Conservation (phyloP, 1,139 yeast genomes). For the Pichia terricola region DNA sequence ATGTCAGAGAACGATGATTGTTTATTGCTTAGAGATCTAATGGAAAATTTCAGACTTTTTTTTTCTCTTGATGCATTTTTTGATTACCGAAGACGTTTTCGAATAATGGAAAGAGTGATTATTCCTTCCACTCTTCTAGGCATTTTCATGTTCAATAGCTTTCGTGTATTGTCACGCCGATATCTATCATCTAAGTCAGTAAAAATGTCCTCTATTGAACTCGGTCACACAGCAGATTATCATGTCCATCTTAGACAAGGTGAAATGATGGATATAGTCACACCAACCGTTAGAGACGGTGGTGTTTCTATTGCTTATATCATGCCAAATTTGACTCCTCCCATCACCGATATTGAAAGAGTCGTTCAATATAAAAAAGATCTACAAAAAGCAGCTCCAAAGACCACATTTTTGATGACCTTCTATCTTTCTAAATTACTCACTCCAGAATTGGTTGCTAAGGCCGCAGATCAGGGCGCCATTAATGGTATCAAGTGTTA, state of each 20-base stretch:
- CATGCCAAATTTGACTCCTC: constrained; percentile 96
- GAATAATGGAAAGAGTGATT: too few relatives aligned
- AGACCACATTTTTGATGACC: constrained; percentile 85
- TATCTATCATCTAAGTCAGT: too few relatives aligned
- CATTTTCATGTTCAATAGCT: too few relatives aligned
- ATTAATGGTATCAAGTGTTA: constrained; percentile 87
- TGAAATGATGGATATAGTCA: constrained; percentile 78
- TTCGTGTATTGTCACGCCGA: too few relatives aligned
- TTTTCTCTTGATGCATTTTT: too few relatives aligned
- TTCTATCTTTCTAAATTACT: constrained; percentile 69
- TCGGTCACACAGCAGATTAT: constrained; percentile 88
- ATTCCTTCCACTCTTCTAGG: too few relatives aligned
- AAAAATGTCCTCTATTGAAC: too few relatives aligned
- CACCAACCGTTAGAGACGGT: constrained; percentile 85
- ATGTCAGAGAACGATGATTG: too few relatives aligned
- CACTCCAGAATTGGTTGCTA: constrained; percentile 74
- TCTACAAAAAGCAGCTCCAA: constrained; percentile 61
- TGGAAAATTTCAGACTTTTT: too few relatives aligned
- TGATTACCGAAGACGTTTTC: too few relatives aligned
- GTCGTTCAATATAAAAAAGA: constrained; percentile 62
- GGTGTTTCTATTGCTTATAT: constrained; percentile 87
- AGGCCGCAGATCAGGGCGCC: constrained; percentile 65
- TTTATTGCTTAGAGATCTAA: too few relatives aligned
- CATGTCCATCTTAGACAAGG: constrained; percentile 96
- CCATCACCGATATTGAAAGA: constrained; percentile 69